These are phyloP conservation scores for Phaffia rhodozyma DNA, from an alignment of 1,284 basidiomycete genomes.

Conservation along the genomic window DNA sequence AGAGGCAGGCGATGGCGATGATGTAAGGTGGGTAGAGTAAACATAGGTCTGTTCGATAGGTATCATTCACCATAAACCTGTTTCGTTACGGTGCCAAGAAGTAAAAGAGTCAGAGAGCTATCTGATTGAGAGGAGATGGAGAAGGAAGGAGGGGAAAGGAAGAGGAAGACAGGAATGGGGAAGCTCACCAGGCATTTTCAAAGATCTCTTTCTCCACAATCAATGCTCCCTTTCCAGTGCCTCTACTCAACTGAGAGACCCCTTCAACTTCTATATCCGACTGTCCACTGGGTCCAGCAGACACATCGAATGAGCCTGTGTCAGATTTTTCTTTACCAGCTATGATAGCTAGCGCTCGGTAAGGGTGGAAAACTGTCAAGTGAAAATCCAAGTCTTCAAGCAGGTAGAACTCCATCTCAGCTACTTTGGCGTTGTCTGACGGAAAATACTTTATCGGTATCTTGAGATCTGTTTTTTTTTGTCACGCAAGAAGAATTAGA, in stretches of 20 bases:
- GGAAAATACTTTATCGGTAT: constrained; percentile 63
- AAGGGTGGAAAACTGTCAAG: constrained; percentile 85
- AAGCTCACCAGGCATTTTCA: constrained; percentile 40
- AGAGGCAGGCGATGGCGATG: constrained; percentile 80
- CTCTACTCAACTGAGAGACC: constrained; percentile 28
- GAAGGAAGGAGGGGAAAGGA: background rate
- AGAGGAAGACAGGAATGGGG: no score
- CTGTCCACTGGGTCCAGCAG: constrained; percentile 34
- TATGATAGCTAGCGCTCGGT: constrained; percentile 68
- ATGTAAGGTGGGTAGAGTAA: constrained; percentile 87
- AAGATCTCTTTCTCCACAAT: constrained; percentile 40
- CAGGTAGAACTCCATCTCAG: constrained; percentile 98
- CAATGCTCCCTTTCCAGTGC: constrained; percentile 33
- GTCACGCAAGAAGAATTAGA: background rate
- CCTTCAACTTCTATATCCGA: constrained; percentile 32
- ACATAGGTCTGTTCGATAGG: constrained; percentile 79
- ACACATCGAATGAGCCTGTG: constrained; percentile 27
- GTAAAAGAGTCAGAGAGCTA: background rate
- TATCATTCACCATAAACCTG: constrained; percentile 95
- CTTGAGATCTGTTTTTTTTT: constrained; percentile 32
- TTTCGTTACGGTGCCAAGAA: background rate
- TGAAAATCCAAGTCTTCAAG: constrained; percentile 94
- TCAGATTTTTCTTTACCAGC: constrained; percentile 44
- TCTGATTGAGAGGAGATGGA: no score
- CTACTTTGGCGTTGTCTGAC: constrained; percentile 76